Evolutionary conservation across 2,329 filamentous ascomycete genomes (phyloP), one percentile per base, ranked within the genome.

Genomic region (Thielaviopsis populi): DNA sequence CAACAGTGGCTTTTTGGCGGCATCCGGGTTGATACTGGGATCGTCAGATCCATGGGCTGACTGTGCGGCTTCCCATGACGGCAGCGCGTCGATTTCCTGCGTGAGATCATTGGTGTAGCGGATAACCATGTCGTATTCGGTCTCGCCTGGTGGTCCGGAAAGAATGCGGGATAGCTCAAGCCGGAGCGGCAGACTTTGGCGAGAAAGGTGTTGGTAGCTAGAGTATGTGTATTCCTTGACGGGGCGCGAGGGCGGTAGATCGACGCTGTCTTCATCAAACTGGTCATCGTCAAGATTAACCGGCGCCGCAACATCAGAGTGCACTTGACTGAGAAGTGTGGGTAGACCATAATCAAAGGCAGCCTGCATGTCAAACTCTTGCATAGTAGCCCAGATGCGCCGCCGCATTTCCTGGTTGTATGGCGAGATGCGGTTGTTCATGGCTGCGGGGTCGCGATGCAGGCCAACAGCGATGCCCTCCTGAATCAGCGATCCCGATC

Each of bases 401-500:
- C 82, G 75, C 30, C 82, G 75, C 82, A 84, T 84, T 71, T 85
- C 82, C 68, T 82, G 80, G 69, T 83, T 80, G 70, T 82, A 84
- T 1, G 81, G 77, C 1, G 78, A 81, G 54, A 83, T 80, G 67
- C 79, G 79, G 63, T 77, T 76, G 19, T 74, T 75, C 73, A 83
- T 79, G 65, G 79, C 76, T 68, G 79, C 79, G 2, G 81, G 81
- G 69, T 84, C 82, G 19, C 80, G 79, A 68, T 85, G 82, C 58
- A 85, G 74, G 17, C 81, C 82, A 37, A 84, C 78, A 1, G 79
- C 78, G 65, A 84, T 79, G 63, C 79, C 81, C 61, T 84, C 79
- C 59, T 81, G 80, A 15, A 83, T 77, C 64, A 84, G 74, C 4
- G 78, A 75, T 0, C 82, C 81, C 0, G 82, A 76, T 46, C 77